phyloP scores from a whole-genome alignment of 345 rosid species.

The Cochlearia excelsa region DNA sequence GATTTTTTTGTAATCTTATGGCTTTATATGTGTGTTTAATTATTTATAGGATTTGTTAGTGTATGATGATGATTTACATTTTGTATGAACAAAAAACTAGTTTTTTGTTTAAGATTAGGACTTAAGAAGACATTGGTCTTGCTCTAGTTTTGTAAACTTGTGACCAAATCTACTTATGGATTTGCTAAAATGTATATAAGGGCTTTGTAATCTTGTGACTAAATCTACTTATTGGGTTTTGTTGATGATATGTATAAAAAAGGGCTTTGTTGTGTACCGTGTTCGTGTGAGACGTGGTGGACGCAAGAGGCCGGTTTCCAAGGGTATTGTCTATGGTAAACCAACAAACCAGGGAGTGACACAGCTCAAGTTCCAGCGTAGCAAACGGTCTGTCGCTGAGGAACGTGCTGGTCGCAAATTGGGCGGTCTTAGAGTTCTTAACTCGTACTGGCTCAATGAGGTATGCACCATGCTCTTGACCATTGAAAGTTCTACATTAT shows the following conservation, averaged over 20 bases:
- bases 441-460: slow-evolving; percentile 98
- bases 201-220: background rate
- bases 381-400: slow-evolving; percentile 98
- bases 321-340: slow-evolving; percentile 77
- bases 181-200: too few relatives aligned
- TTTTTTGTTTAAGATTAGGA: too few relatives aligned
- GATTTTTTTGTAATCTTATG: background rate
- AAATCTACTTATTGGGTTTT: background rate
- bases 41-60: background rate
- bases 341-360: slow-evolving; percentile 97
- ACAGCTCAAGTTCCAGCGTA: slow-evolving; percentile 92
- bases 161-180: too few relatives aligned
- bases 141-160: too few relatives aligned
- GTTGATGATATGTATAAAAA: too few relatives aligned
- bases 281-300: slow-evolving; percentile 46
- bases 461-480: slow-evolving; percentile 28
- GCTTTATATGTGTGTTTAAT: background rate
- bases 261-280: slow-evolving; percentile 84
- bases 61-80: too few relatives aligned
- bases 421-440: slow-evolving; percentile 88
- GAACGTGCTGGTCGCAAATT: slow-evolving; percentile 92
- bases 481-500: too few relatives aligned
- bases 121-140: too few relatives aligned
- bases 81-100: too few relatives aligned
- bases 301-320: slow-evolving; percentile 96